A percentile compares a stretch with the other conserved stretches of the same genome.
Evolutionary conservation across 139 green algal species (phyloP).

Genomic region (Mychonastes homosphaera): DNA sequence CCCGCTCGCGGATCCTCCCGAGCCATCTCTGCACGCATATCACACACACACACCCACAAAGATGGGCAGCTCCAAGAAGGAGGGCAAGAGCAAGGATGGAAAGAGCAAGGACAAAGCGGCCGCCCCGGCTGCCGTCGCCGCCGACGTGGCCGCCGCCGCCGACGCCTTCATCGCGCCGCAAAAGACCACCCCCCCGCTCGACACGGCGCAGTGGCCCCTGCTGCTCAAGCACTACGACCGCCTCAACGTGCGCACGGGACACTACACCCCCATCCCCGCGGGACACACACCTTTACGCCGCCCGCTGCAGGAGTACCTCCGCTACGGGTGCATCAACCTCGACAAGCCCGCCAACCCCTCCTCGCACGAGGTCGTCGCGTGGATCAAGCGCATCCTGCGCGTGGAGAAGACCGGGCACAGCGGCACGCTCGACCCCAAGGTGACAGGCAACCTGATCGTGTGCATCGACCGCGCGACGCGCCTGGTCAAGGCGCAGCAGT

Average conservation of each 20-base stretch:
- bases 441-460: constrained; percentile 92
- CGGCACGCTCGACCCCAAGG: constrained; percentile 93
- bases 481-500: constrained; percentile 98
- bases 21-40: background rate
- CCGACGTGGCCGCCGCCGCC: constrained; percentile 8
- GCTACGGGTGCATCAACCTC: constrained; percentile 95
- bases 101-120: constrained; percentile 15
- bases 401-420: constrained; percentile 97
- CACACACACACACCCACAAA: background rate
- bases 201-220: constrained; percentile 92
- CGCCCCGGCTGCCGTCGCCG: constrained; percentile 2
- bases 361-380: constrained; percentile 95
- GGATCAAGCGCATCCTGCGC: constrained; percentile 91
- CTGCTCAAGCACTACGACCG: constrained; percentile 95
- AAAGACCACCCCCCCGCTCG: constrained; percentile 53
- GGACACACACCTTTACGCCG: constrained; percentile 83
- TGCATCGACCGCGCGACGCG: constrained; percentile 95
- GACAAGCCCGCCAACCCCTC: constrained; percentile 97
- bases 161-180: constrained; percentile 45
- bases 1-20: no score
- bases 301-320: constrained; percentile 83
- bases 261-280: constrained; percentile 96
- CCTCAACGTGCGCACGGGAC: constrained; percentile 86
- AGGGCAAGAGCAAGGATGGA: constrained; percentile 28
- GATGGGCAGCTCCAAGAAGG: background rate